These are phyloP conservation scores for Schizochytrium sp. DNA, from an alignment of 108 stramenopile genomes.

Conservation along the genomic window DNA sequence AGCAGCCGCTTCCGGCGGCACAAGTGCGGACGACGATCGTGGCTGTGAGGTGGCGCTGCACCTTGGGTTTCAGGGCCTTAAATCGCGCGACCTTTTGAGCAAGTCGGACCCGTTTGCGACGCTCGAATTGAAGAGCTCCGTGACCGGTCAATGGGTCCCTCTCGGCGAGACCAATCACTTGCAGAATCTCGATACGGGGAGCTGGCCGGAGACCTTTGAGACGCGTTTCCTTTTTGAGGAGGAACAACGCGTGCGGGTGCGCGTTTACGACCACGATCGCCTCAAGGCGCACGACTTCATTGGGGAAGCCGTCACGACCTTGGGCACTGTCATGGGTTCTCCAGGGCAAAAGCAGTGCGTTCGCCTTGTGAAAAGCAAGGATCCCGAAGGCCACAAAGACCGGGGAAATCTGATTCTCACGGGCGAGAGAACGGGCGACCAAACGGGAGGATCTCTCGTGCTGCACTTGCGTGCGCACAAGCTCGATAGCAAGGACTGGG, in stretches of 20 bases:
- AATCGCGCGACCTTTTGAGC: not conserved
- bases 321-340: not conserved
- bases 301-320: not conserved
- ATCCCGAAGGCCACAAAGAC: not conserved
- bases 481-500: constrained; percentile 10
- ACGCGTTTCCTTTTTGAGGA: not conserved
- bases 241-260: not conserved
- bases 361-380: not conserved
- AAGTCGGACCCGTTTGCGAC: constrained; percentile 10
- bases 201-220: not conserved
- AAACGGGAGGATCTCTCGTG: not conserved
- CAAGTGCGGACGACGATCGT: not conserved
- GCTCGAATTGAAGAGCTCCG: not conserved
- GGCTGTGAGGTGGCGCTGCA: constrained; percentile 11
- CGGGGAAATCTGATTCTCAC: not conserved
- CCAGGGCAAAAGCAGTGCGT: not conserved
- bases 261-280: not conserved
- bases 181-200: not conserved
- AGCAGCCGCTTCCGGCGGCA: too few relatives aligned
- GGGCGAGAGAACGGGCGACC: not conserved
- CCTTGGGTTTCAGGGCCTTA: not conserved
- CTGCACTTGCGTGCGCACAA: not conserved
- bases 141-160: not conserved
- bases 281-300: not conserved
- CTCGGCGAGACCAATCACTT: not conserved